Conservation (phyloP, 2,329 filamentous ascomycete species). For the Sporothrix variecibatus region DNA sequence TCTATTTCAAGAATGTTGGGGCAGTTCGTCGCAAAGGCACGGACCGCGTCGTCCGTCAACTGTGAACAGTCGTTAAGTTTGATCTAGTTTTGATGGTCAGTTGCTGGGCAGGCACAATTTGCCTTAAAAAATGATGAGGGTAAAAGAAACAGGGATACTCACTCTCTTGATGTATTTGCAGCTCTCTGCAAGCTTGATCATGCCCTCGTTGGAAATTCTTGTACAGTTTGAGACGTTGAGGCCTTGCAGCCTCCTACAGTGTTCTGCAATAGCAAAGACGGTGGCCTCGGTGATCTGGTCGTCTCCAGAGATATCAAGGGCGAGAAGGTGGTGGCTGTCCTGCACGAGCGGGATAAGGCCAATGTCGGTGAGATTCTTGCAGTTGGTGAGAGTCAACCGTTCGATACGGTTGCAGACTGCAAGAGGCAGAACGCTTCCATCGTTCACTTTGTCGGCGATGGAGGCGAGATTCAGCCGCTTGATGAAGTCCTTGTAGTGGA, state of each 20-base stretch:
- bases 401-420: conserved; percentile 87
- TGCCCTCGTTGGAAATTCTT: conserved; percentile 81
- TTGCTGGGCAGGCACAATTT: background rate
- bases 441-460: conserved; percentile 73
- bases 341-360: conserved; percentile 78
- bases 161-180: conserved; percentile 87
- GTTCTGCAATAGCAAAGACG: conserved; percentile 73
- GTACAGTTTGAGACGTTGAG: conserved; percentile 88
- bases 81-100: conserved; percentile 53
- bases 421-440: conserved; percentile 84
- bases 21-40: conserved; percentile 84
- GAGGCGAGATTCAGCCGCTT: conserved; percentile 87
- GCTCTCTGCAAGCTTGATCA: conserved; percentile 75
- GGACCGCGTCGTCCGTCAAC: conserved; percentile 77
- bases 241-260: conserved; percentile 84
- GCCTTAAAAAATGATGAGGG: background rate
- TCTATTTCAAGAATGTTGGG: conserved; percentile 96
- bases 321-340: conserved; percentile 78
- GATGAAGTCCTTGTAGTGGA: conserved; percentile 86
- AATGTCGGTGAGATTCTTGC: conserved; percentile 78
- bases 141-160: conserved; percentile 39
- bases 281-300: conserved; percentile 82
- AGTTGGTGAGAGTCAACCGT: conserved; percentile 88
- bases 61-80: conserved; percentile 94
- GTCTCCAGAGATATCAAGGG: conserved; percentile 85